Conservation (phyloP, 495 filamentous ascomycete species). For the Cercophora samala region DNA sequence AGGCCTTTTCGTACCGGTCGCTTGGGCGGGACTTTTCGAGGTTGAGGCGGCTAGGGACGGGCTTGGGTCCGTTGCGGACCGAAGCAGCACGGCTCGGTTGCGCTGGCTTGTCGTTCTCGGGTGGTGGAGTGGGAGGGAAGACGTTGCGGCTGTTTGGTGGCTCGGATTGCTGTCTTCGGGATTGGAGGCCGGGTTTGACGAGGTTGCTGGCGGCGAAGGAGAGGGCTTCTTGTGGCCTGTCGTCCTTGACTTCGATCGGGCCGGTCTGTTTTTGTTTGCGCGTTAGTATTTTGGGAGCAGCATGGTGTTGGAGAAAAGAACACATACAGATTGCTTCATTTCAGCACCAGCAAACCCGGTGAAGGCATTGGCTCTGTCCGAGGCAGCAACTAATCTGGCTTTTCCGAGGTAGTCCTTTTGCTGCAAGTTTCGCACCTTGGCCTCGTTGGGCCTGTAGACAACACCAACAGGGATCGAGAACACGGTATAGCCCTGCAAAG, state of each 20-base stretch:
- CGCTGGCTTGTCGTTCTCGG: conserved; percentile 67
- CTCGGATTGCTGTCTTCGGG: conserved; percentile 80
- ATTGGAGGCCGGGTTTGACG: conserved; percentile 76
- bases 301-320: not conserved
- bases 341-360: conserved; percentile 74
- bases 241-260: conserved; percentile 53
- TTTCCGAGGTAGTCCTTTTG: conserved; percentile 96
- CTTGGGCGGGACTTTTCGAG: conserved; percentile 48
- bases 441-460: conserved; percentile 90
- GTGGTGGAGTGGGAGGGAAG: conserved; percentile 94
- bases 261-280: conserved; percentile 4
- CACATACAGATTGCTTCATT: conserved; percentile 56
- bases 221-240: conserved; percentile 71
- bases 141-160: conserved; percentile 74
- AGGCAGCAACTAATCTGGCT: conserved; percentile 87
- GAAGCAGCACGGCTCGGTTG: conserved; percentile 50
- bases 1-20: conserved; percentile 49
- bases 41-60: conserved; percentile 52
- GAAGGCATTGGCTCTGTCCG: conserved; percentile 71
- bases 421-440: conserved; percentile 97
- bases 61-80: conserved; percentile 53
- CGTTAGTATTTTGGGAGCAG: not conserved
- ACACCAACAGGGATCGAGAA: conserved; percentile 98
- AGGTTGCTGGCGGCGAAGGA: conserved; percentile 89
- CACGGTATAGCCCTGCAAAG: conserved; percentile 86